Evolutionary conservation across 345 rosid species (phyloP), one percentile per base, ranked within the genome.

Genomic region (Populus davidiana): DNA sequence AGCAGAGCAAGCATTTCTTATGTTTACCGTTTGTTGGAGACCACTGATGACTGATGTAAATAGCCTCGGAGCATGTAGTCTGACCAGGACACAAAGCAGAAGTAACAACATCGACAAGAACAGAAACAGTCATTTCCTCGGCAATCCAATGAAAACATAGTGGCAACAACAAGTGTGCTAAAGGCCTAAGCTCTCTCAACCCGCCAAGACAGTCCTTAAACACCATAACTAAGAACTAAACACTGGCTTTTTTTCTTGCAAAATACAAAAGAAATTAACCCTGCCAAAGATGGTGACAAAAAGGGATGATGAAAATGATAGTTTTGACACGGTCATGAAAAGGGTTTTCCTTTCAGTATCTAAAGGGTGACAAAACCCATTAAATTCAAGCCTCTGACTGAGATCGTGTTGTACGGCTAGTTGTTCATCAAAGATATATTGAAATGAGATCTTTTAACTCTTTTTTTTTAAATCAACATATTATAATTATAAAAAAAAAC

Each of bases 41-140:
- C 91, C 91, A 44, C 62, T 84, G 61, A 89, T 78, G 75, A 44
- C 62, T 84, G 61, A 89, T 78, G 75, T 87, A 89, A 67, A 89
- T 87, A 79, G 88, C 90, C 74, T 87, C 72, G 11, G 86, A 70
- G 41, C 91, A 89, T 54, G 90, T 82, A 39, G 86, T 68, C 12
- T 76, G 76, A 18, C 86, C 86, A 41, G 91, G 89, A 74, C 91
- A 89, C 35, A 89, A 76, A 36, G 90, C 90, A 69, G 35, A 67
- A 59, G 90, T 83, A 67, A 84, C 82, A 77, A 87, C 85, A 81
- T 88, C 91, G 75, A 88, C 88, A 75, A 86, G 89, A 70, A 88
- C 87, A 47, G 91, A 88, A 71, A 88, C 91, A 13, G 91, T 88
- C 91, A 88, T 88, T 80, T 81, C 85, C 83, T 88, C 89, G 0